Conservation (phyloP, 2,329 filamentous ascomycete species). For the Rhynchosporium graminicola region DNA sequence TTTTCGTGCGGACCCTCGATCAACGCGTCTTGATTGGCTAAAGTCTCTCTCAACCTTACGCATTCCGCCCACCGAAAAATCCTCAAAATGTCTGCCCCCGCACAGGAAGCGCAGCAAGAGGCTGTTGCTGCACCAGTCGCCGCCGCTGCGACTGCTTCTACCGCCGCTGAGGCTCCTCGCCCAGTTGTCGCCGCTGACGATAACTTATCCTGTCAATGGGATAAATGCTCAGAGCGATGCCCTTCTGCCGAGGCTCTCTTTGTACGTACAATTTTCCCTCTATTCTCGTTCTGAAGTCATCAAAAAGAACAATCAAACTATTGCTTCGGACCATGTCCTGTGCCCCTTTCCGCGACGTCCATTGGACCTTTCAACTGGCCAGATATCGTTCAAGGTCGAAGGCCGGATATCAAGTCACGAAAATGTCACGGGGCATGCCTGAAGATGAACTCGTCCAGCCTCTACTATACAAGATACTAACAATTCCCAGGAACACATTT, state of each 20-base stretch:
- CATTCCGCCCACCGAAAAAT: background rate
- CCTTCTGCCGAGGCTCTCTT: constrained; percentile 44
- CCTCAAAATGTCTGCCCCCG: constrained; percentile 28
- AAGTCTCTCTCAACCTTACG: background rate
- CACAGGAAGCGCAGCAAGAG: constrained; percentile 28
- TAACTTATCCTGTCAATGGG: constrained; percentile 45
- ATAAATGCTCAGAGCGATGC: constrained; percentile 44
- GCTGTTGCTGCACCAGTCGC: constrained; percentile 18
- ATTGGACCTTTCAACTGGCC: no score
- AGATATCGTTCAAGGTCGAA: no score
- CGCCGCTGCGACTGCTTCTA: constrained; percentile 23
- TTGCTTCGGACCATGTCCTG: no score
- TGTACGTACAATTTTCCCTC: constrained; percentile 37
- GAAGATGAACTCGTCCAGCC: no score
- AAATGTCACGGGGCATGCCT: no score
- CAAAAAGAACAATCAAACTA: no score
- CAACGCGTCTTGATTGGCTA: constrained; percentile 2
- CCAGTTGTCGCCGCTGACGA: constrained; percentile 37
- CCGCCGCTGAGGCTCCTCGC: constrained; percentile 25
- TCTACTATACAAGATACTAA: background rate
- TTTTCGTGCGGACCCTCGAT: background rate
- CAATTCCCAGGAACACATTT: constrained; percentile 83
- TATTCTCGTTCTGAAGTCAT: background rate
- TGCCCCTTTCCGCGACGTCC: no score
- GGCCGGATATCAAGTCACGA: no score